Percentiles rank a stretch among this genome's conserved stretches.
Evolutionary conservation across 2,329 filamentous ascomycete genomes (phyloP).

Genomic region (Pseudocercospora macadamiae): DNA sequence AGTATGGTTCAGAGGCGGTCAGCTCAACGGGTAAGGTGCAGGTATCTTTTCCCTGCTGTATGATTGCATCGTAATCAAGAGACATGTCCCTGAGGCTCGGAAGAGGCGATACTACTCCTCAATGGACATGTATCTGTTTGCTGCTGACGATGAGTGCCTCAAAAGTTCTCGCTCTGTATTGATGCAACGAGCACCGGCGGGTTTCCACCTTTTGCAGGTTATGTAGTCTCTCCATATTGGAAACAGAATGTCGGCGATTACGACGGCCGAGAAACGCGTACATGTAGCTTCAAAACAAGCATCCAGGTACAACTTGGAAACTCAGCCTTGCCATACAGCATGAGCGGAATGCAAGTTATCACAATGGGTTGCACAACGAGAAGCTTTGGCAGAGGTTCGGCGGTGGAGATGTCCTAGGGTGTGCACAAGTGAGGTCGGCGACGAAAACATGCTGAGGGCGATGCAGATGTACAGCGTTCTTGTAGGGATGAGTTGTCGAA

Average conservation of each 20-base stretch:
- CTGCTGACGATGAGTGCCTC: neutral
- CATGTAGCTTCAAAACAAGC: neutral
- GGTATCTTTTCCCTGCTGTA: neutral
- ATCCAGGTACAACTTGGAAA: neutral
- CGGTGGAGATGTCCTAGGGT: too few relatives aligned
- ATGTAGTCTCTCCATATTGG: neutral
- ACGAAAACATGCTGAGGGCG: too few relatives aligned
- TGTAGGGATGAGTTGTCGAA: neutral
- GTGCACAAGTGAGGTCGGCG: neutral
- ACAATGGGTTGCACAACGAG: neutral
- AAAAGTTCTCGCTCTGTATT: too few relatives aligned
- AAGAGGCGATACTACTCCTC: too few relatives aligned
- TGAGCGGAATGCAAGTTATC: neutral
- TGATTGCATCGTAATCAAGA: neutral
- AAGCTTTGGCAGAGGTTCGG: neutral
- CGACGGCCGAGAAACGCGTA: neutral
- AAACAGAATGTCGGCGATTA: neutral
- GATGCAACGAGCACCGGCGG: neutral
- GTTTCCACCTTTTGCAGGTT: neutral
- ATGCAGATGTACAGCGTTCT: neutral
- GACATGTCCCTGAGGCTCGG: too few relatives aligned
- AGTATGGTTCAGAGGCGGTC: neutral
- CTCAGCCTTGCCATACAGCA: neutral
- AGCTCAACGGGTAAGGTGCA: neutral
- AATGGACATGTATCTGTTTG: too few relatives aligned